A percentile compares a stretch with the other conserved stretches of the same genome.
Conservation (phyloP, 345 rosid genomes). For the Corchorus olitorius region DNA sequence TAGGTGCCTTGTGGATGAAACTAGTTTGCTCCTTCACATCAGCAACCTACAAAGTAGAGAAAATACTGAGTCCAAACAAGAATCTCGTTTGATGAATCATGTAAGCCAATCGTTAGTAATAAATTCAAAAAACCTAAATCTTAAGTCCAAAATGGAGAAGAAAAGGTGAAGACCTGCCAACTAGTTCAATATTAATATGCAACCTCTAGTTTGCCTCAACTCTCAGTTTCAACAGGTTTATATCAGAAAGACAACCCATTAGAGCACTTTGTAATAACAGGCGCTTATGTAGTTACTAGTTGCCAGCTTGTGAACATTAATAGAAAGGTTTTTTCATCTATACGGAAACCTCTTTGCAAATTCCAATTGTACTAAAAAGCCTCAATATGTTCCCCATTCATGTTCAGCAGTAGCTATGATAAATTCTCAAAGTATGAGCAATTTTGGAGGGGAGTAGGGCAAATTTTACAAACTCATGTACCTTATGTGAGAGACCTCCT, state of each 20-base stretch:
- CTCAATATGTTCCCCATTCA: constrained; percentile 6
- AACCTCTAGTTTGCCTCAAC: constrained; percentile 6
- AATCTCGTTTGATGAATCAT: neutral
- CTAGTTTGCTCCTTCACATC: constrained; percentile 54
- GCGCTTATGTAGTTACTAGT: neutral
- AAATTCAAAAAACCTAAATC: constrained; percentile 1
- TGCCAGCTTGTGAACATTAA: neutral
- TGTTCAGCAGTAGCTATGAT: neutral
- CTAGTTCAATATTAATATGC: neutral
- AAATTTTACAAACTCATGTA: constrained; percentile 21
- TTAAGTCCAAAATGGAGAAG: neutral
- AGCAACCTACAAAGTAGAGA: constrained; percentile 50
- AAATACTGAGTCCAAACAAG: constrained; percentile 15
- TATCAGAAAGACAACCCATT: neutral
- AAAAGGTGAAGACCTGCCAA: neutral
- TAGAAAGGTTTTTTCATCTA: constrained; percentile 11
- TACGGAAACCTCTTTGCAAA: neutral
- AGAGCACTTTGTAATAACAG: constrained; percentile 2
- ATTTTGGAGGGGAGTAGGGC: neutral
- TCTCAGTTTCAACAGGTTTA: neutral
- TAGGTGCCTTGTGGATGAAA: constrained; percentile 81
- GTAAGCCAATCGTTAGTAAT: neutral
- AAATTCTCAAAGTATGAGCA: neutral
- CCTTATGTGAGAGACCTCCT: constrained; percentile 82
- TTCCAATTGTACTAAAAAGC: neutral